Evolutionary conservation across 176 grass and related monocot species (phyloP).

Genomic region (Zizania latifolia): DNA sequence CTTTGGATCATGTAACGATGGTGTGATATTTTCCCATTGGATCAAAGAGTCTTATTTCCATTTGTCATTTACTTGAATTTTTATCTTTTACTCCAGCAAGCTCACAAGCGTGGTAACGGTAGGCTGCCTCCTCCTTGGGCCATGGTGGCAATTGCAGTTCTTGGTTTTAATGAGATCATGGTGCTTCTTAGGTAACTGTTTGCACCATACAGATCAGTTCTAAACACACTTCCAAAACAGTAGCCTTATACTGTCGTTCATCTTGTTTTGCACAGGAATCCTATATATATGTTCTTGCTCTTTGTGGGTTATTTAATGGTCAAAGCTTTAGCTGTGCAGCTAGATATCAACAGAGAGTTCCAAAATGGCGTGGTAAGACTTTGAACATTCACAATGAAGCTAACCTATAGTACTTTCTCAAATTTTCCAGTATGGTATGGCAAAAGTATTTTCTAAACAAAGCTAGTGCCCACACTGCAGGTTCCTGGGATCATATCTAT

Average conservation of each 20-base stretch:
- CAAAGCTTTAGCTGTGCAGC: conserved; percentile 67
- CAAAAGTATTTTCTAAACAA: background rate
- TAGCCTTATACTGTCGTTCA: conserved; percentile 19
- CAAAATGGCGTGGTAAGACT: conserved; percentile 68
- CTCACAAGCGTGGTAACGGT: conserved; percentile 53
- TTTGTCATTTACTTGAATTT: conserved; percentile 15
- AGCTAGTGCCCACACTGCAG: conserved; percentile 43
- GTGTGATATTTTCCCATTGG: background rate
- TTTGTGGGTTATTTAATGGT: conserved; percentile 67
- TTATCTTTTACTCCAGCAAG: conserved; percentile 56
- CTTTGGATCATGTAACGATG: background rate
- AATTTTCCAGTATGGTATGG: background rate
- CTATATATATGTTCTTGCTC: conserved; percentile 68
- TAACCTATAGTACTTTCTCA: background rate
- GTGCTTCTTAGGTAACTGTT: conserved; percentile 30
- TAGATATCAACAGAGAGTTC: conserved; percentile 71
- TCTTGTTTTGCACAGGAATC: conserved; percentile 62
- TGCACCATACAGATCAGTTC: background rate
- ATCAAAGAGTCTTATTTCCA: conserved; percentile 2
- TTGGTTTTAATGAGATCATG: conserved; percentile 99
- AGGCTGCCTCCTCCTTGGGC: conserved; percentile 85
- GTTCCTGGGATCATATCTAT: conserved; percentile 68
- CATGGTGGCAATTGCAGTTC: conserved; percentile 63
- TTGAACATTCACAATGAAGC: conserved; percentile 4
- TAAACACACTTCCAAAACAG: background rate